Evolutionary conservation across 2,329 filamentous ascomycete genomes (phyloP), one percentile per base, ranked within the genome.

Genomic region (Drechslerella stenobrocha): DNA sequence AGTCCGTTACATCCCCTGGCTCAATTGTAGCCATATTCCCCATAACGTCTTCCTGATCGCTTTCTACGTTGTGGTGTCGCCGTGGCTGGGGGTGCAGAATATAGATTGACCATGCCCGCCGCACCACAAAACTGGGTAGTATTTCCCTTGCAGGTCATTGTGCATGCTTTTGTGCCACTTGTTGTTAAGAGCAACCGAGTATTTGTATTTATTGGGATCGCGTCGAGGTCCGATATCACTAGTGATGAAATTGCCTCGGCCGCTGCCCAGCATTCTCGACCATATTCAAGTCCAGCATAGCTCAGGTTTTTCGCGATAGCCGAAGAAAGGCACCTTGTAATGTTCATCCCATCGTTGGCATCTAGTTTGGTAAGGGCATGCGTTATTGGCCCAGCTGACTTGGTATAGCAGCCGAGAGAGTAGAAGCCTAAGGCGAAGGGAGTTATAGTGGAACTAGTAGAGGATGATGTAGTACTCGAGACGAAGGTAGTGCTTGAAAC

Each of bases 51-150:
- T 7, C 47, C 44, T 2, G 30, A 48, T 11, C 55, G 46, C 50
- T 37, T 64, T 47, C 8, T n/a, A 15, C 20, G 2, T 24, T 45
- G 20, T 23, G 13, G 24, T 1, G 40, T 42, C 8, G 53, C 9
- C 0, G 53, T 48, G 2, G 63, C 53, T 13, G 59, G 20, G 3
- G 59, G 63, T 1, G 55, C 60, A 28, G 55, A 60, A 63, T 76
- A 76, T 20, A 77, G 50, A 70, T 77, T 75, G 64, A 76, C 75
- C 74, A 74, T 74, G 48, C 74, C 74, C 1, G 72, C 52, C 0
- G 72, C 76, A 24, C 76, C 76, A 53, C 76, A 77, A 23, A 59
- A 75, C 35, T 73, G 70, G 7, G 59, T 70, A 1, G 23, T 40
- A 69, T 74, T 63, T 9, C 72, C 73, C 8, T 72, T 71, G 37